Evolutionary conservation across 1,284 basidiomycete genomes (phyloP).

Genomic region (Boletellus deceptivus): DNA sequence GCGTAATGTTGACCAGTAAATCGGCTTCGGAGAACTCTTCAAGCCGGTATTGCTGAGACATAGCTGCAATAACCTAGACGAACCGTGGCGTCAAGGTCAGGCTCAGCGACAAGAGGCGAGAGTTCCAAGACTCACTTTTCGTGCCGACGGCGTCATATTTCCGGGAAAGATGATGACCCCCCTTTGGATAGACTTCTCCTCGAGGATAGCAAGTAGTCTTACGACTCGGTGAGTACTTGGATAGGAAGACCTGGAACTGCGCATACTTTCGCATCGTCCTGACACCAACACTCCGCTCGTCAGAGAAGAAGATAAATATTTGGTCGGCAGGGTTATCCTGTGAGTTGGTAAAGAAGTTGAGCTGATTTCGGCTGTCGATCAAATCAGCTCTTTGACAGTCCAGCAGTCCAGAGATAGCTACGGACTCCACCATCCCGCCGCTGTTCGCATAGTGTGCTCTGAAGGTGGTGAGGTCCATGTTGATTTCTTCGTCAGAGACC

Average conservation of each 20-base stretch:
- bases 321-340: slow-evolving; percentile 69
- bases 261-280: slow-evolving; percentile 94
- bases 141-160: slow-evolving; percentile 94
- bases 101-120: background rate
- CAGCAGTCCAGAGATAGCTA: slow-evolving; percentile 5
- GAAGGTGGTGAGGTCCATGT: slow-evolving; percentile 81
- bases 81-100: background rate
- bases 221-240: slow-evolving; percentile 7
- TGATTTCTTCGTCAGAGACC: slow-evolving; percentile 89
- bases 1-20: slow-evolving; percentile 95
- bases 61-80: slow-evolving; percentile 80
- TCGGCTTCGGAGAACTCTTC: slow-evolving; percentile 98
- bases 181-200: slow-evolving; percentile 85
- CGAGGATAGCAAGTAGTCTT: slow-evolving; percentile 84
- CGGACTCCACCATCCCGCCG: slow-evolving; percentile 63
- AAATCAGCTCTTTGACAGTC: slow-evolving; percentile 9
- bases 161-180: slow-evolving; percentile 96
- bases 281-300: slow-evolving; percentile 90
- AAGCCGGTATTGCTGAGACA: slow-evolving; percentile 82
- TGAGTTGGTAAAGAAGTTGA: slow-evolving; percentile 86
- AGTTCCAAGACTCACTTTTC: slow-evolving; percentile 63
- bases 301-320: slow-evolving; percentile 93
- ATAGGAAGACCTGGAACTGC: background rate
- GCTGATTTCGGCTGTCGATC: slow-evolving; percentile 67
- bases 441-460: slow-evolving; percentile 62